phyloP scores from a whole-genome alignment of 352 stramenopile genomes.

The Pythium brachiatum region DNA sequence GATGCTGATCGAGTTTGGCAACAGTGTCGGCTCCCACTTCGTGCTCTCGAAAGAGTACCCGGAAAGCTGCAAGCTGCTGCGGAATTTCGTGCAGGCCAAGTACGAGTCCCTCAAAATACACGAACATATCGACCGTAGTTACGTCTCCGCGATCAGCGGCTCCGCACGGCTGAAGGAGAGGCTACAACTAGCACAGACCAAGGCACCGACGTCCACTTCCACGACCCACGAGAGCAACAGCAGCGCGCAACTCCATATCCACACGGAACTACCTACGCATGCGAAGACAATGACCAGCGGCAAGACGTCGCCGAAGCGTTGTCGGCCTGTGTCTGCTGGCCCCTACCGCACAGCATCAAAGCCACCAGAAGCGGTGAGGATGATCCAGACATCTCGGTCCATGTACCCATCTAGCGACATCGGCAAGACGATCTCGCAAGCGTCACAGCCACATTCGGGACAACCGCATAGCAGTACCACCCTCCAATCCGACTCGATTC shows the following conservation, averaged over 20 bases:
- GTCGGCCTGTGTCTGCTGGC: slow-evolving; percentile 56
- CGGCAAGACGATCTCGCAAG: too few species aligned
- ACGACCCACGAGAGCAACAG: slow-evolving; percentile 7
- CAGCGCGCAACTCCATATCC: neutral
- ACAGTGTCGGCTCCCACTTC: slow-evolving; percentile 73
- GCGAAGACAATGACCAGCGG: slow-evolving; percentile 32
- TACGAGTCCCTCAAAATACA: slow-evolving; percentile 61
- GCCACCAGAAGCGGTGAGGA: slow-evolving; percentile 24
- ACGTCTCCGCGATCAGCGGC: slow-evolving; percentile 62
- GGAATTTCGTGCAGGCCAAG: slow-evolving; percentile 60
- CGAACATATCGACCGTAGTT: slow-evolving; percentile 73
- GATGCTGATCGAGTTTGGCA: slow-evolving; percentile 82
- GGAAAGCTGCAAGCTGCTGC: slow-evolving; percentile 42
- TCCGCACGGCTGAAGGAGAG: slow-evolving; percentile 48
- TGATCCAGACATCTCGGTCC: slow-evolving; percentile 60
- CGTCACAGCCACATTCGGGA: too few species aligned
- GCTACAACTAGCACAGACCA: slow-evolving; percentile 47
- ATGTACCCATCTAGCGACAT: slow-evolving; percentile 34
- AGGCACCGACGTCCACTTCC: slow-evolving; percentile 19
- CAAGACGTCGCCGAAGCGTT: slow-evolving; percentile 61
- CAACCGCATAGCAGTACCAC: too few species aligned
- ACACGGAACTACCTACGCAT: neutral
- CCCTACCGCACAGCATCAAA: slow-evolving; percentile 44
- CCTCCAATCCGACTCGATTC: too few species aligned
- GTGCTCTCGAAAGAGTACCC: slow-evolving; percentile 50